Evolutionary conservation across 83 land plant genomes (phyloP), one percentile per base, ranked within the genome.

Genomic region (Larix sibirica): DNA sequence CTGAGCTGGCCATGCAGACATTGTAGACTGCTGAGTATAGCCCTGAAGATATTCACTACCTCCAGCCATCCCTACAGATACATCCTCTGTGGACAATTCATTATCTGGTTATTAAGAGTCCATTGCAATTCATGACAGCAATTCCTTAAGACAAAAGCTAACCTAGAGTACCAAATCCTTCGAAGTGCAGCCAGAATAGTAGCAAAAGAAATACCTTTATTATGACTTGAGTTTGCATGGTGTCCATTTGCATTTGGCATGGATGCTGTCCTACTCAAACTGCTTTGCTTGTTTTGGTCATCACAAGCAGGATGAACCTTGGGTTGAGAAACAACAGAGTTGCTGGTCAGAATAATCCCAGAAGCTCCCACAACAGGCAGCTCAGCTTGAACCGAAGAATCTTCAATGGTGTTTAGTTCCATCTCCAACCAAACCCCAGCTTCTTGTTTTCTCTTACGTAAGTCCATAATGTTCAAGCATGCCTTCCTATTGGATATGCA

Each of bases 341-440:
- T 73, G 21, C 38, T 78, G 61, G 24, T 56, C 42, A 79, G 63
- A 24, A 79, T 56, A 18, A 79, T 58, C 40, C n/a, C 80, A 26
- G 80, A 33, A 24, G 40, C 33, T 58, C 80, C 80, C 20, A 47
- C 42, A 31, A 56, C 54, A 58, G 64, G 56, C 6, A 10, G 17
- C 18, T 79, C 80, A 56, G 80, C 54, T 33, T 38, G 31, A 79
- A 28, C 14, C 20, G 80, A 33, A 73, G 17, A 33, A 73, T 73
- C 44, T 40, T 69, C 77, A 44, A 42, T 56, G 24, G 80, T 47
- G 54, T 14, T 24, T 54, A 33, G 23, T 79, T 56, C 80, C 63
- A 79, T 56, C 36, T 79, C 80, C 54, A 79, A 18, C 80, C 80
- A 79, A 31, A 79, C 62, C 21, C 80, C 80, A 56, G 64, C 80